phyloP scores from a whole-genome alignment of 2,329 filamentous ascomycete species.

The Diaporthe caulivora region DNA sequence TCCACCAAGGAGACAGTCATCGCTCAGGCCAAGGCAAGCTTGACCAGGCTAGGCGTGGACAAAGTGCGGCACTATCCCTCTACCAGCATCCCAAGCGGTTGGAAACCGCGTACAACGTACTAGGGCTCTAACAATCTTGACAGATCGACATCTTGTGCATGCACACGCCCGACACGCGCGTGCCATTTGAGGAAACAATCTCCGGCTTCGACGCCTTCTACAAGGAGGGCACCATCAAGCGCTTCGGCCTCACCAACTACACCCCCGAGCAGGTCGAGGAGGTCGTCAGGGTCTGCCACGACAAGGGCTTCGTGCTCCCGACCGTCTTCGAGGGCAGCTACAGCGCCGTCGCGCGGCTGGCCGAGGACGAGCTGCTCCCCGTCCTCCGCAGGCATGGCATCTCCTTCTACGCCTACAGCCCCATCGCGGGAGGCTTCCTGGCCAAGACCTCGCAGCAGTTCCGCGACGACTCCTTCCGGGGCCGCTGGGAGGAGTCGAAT shows the following conservation, averaged over 20 bases:
- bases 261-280: slow-evolving; percentile 52
- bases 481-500: slow-evolving; percentile 50
- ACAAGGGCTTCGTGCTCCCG: slow-evolving; percentile 55
- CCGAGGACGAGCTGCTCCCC: slow-evolving; percentile 56
- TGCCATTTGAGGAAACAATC: slow-evolving; percentile 72
- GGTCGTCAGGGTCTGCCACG: slow-evolving; percentile 50
- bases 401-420: slow-evolving; percentile 56
- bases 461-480: slow-evolving; percentile 50
- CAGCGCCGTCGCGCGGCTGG: slow-evolving; percentile 53
- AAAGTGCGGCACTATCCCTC: slow-evolving; percentile 23
- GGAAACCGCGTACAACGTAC: not conserved
- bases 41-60: slow-evolving; percentile 40
- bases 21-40: slow-evolving; percentile 39
- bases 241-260: slow-evolving; percentile 61
- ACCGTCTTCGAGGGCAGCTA: slow-evolving; percentile 59
- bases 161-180: slow-evolving; percentile 63
- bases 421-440: slow-evolving; percentile 72
- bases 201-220: slow-evolving; percentile 72
- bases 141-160: slow-evolving; percentile 53
- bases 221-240: slow-evolving; percentile 58
- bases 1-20: slow-evolving; percentile 40
- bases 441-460: slow-evolving; percentile 54
- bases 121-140: not conserved
- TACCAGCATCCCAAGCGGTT: not conserved
- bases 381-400: slow-evolving; percentile 55